Conservation (phyloP, 805 yeast species). For the Cyberlindnera meyerae region DNA sequence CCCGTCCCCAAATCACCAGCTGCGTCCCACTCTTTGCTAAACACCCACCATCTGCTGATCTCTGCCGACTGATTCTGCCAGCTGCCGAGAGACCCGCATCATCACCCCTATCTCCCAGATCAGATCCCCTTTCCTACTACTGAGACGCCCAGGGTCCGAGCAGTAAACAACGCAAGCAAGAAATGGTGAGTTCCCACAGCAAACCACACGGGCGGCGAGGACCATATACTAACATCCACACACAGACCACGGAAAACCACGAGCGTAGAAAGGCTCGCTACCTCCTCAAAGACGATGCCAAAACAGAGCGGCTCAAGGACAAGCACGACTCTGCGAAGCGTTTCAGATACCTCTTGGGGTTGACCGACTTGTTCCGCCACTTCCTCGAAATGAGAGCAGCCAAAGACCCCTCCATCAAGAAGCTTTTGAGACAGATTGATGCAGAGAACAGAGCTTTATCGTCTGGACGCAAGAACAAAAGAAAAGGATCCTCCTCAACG, state of each 20-base stretch:
- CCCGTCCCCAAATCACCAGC: too few relatives aligned
- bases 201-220: background rate
- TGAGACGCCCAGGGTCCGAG: too few relatives aligned
- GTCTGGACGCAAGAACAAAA: constrained; percentile 13
- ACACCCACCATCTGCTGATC: too few relatives aligned
- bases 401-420: constrained; percentile 68
- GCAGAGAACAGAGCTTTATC: constrained; percentile 35
- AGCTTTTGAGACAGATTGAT: constrained; percentile 53
- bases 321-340: constrained; percentile 71
- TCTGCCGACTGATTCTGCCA: too few relatives aligned
- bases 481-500: constrained; percentile 17
- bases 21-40: too few relatives aligned
- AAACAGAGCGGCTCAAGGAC: constrained; percentile 48
- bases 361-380: constrained; percentile 84
- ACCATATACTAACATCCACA: background rate
- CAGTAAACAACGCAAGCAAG: too few relatives aligned
- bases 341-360: constrained; percentile 71
- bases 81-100: too few relatives aligned
- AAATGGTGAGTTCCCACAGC: too few relatives aligned
- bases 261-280: constrained; percentile 43
- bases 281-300: constrained; percentile 50
- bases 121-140: too few relatives aligned
- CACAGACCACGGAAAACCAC: constrained; percentile 21
- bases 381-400: constrained; percentile 79
- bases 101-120: too few relatives aligned